Conservation (phyloP, 805 yeast genomes). For the Nakazawaea ambrosiae region DNA sequence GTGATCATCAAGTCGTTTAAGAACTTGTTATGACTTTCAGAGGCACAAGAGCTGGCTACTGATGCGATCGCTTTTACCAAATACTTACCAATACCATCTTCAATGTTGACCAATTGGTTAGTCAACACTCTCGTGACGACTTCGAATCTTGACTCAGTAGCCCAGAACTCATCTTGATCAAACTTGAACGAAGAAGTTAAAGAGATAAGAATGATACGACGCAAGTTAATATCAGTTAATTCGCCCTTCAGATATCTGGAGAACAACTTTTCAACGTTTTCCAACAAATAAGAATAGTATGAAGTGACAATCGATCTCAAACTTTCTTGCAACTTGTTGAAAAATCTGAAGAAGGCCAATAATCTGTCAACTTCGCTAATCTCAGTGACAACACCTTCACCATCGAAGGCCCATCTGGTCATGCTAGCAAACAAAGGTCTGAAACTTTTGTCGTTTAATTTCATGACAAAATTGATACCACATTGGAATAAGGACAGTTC, state of each 20-base stretch:
- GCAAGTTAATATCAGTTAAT: conserved; percentile 45
- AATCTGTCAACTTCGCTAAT: conserved; percentile 51
- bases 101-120: conserved; percentile 60
- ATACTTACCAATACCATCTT: conserved; percentile 69
- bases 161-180: conserved; percentile 95
- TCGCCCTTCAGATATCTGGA: conserved; percentile 37
- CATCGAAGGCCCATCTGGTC: conserved; percentile 89
- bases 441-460: conserved; percentile 88
- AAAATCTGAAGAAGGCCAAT: conserved; percentile 76
- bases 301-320: conserved; percentile 83
- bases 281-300: conserved; percentile 80
- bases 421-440: conserved; percentile 84
- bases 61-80: conserved; percentile 75
- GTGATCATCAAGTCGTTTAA: conserved; percentile 58
- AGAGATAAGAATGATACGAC: conserved; percentile 68
- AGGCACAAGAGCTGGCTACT: conserved; percentile 58
- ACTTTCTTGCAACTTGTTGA: conserved; percentile 75
- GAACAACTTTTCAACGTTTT: conserved; percentile 56
- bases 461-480: conserved; percentile 74
- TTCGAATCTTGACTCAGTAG: conserved; percentile 77
- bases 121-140: conserved; percentile 56
- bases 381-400: conserved; percentile 51
- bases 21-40: conserved; percentile 63
- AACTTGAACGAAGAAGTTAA: conserved; percentile 76
- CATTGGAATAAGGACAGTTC: conserved; percentile 71